These are phyloP conservation scores for Gardenia jasminoides DNA, from an alignment of 257 asterid species.

Conservation along the genomic window DNA sequence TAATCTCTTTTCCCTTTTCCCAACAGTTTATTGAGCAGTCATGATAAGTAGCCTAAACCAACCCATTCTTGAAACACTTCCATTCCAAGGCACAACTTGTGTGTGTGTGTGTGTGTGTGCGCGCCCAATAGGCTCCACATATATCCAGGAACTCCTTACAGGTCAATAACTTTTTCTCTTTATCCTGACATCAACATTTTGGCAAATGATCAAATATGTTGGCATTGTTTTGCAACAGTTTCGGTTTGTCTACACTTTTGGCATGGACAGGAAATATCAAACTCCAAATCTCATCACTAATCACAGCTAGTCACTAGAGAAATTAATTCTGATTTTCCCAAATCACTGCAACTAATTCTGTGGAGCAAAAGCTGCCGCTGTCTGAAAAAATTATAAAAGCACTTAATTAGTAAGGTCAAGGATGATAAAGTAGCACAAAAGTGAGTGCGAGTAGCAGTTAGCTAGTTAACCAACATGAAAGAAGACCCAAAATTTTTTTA, in stretches of 20 bases:
- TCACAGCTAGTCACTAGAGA: background rate
- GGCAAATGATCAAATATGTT: background rate
- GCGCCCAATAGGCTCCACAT: background rate
- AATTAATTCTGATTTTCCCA: background rate
- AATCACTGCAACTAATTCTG: background rate
- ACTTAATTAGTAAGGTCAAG: background rate
- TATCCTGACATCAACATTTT: background rate
- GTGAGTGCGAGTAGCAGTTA: background rate
- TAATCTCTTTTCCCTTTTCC: background rate
- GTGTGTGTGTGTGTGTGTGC: too few relatives aligned
- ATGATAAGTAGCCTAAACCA: background rate
- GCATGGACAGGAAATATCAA: too few relatives aligned
- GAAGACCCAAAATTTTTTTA: background rate
- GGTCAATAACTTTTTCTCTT: background rate
- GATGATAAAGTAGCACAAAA: background rate
- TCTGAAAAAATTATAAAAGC: background rate
- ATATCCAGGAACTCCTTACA: background rate
- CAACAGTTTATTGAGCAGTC: background rate
- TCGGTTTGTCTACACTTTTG: background rate
- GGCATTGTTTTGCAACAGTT: background rate
- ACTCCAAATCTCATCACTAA: background rate
- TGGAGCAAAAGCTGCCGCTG: background rate
- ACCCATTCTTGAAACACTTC: too few relatives aligned
- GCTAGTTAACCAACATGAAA: background rate
- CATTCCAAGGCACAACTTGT: too few relatives aligned